Conservation (phyloP, 345 rosid genomes). For the Ceriops decandra region DNA sequence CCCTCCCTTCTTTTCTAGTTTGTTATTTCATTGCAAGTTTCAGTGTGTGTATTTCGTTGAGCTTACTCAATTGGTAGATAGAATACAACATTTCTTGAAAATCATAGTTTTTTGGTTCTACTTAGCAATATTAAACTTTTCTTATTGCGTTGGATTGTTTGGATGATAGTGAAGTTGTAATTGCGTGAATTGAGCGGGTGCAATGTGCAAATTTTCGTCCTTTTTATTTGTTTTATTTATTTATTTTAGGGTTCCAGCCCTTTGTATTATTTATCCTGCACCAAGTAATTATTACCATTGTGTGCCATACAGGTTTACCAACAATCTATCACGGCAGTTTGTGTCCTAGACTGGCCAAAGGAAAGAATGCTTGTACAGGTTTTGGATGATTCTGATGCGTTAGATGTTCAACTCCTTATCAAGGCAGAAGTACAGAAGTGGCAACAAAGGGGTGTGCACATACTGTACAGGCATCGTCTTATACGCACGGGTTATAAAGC, state of each 20-base stretch:
- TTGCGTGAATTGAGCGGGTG: too few species aligned
- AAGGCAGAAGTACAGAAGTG: constrained; percentile 87
- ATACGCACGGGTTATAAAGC: constrained; percentile 89
- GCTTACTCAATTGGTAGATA: neutral
- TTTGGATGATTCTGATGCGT: constrained; percentile 81
- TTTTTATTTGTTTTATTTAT: neutral
- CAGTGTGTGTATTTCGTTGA: neutral
- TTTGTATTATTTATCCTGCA: neutral
- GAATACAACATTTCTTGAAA: neutral
- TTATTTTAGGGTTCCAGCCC: neutral
- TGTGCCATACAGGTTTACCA: constrained; percentile 57
- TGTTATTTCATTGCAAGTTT: neutral
- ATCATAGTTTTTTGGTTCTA: neutral
- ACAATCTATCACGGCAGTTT: constrained; percentile 77
- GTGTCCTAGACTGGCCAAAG: constrained; percentile 86
- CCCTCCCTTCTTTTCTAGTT: neutral
- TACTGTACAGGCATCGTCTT: constrained; percentile 79
- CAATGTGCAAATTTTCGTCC: too few species aligned
- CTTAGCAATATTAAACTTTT: neutral
- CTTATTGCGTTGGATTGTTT: too few species aligned
- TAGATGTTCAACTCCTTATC: constrained; percentile 67
- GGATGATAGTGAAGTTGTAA: too few species aligned
- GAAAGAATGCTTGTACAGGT: constrained; percentile 84
- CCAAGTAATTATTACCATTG: neutral
- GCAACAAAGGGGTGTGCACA: constrained; percentile 79